These are phyloP conservation scores for Penicillium odoratum DNA, from an alignment of 495 filamentous ascomycete species.

Conservation along the genomic window DNA sequence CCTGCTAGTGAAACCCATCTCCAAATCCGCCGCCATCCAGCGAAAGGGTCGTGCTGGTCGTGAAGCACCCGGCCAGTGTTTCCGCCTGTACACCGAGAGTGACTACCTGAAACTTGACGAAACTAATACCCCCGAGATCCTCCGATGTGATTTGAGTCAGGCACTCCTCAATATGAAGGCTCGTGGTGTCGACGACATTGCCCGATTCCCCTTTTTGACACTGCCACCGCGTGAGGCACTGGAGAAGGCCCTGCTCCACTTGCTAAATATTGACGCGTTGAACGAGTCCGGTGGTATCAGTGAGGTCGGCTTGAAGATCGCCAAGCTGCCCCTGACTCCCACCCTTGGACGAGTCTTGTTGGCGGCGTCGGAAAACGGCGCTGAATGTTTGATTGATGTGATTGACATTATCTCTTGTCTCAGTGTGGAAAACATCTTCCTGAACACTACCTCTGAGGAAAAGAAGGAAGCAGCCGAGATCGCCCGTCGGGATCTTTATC, in stretches of 20 bases:
- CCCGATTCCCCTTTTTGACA: constrained; percentile 83
- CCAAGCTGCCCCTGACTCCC: constrained; percentile 79
- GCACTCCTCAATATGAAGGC: constrained; percentile 95
- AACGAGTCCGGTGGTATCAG: constrained; percentile 73
- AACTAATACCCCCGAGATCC: constrained; percentile 81
- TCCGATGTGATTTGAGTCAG: constrained; percentile 82
- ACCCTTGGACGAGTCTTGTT: constrained; percentile 79
- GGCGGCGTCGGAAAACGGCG: constrained; percentile 69
- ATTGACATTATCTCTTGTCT: constrained; percentile 92
- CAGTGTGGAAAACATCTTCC: constrained; percentile 85
- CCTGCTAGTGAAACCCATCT: constrained; percentile 86
- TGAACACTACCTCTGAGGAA: constrained; percentile 79
- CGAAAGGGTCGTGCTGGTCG: constrained; percentile 88
- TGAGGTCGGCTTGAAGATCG: constrained; percentile 69
- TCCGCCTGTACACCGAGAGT: constrained; percentile 82
- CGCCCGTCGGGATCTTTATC: constrained; percentile 68
- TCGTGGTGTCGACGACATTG: constrained; percentile 77
- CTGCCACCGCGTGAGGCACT: constrained; percentile 73
- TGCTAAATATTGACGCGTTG: constrained; percentile 76
- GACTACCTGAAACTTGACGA: constrained; percentile 71
- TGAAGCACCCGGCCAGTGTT: constrained; percentile 89
- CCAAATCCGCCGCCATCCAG: constrained; percentile 90
- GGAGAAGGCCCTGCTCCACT: constrained; percentile 79
- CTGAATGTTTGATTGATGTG: constrained; percentile 72
- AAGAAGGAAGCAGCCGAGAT: constrained; percentile 73